phyloP scores from a whole-genome alignment of 257 asterid genomes.

The Solanum medicagineum region DNA sequence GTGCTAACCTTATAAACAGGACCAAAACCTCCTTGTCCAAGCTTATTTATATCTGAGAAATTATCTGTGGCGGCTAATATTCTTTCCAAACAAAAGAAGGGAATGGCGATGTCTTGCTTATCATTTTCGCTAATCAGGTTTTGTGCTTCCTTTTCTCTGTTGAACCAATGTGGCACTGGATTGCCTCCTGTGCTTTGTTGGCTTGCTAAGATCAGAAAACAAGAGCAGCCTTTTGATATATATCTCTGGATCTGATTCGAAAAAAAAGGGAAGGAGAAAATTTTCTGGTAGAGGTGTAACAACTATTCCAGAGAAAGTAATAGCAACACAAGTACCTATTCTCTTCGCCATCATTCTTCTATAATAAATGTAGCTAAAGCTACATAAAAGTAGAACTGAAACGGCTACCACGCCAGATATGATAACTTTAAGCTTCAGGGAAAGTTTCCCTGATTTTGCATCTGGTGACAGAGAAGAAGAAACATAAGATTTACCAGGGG shows the following conservation, averaged over 20 bases:
- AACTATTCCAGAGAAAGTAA: neutral
- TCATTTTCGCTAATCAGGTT: neutral
- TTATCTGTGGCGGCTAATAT: neutral
- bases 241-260: neutral
- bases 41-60: conserved; percentile 1
- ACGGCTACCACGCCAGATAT: neutral
- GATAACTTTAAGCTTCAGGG: neutral
- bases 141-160: conserved; percentile 7
- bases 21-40: conserved; percentile 15
- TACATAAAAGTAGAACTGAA: neutral
- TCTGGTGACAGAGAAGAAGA: neutral
- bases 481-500: neutral
- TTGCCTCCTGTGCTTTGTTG: neutral
- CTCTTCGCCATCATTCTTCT: neutral
- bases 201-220: neutral
- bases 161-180: conserved; percentile 8
- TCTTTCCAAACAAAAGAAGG: neutral
- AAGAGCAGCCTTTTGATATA: neutral
- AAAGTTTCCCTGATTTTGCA: neutral
- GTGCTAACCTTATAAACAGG: conserved; percentile 7
- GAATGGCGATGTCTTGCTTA: neutral
- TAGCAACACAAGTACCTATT: neutral
- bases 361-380: neutral
- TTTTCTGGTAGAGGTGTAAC: neutral
- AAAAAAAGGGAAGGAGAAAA: neutral